Base-by-base conservation (phyloP, 768 basidiomycete genomes). In the Suillus brevipes region DNA sequence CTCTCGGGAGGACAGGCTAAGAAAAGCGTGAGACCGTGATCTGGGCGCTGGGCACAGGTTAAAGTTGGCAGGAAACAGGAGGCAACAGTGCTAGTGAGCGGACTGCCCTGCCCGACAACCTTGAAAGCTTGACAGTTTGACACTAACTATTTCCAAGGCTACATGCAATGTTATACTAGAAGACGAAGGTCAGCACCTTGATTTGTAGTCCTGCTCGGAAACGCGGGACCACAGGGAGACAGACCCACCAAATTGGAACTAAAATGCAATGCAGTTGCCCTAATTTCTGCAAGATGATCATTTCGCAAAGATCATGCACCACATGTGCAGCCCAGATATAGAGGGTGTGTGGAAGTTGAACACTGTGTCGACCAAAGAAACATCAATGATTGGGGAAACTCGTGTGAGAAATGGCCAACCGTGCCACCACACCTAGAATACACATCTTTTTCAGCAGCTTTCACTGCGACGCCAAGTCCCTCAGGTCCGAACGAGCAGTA, bases 21-120 rank as follows among this genome's bases (percentile, higher is more conserved):
- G 65, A 50, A 66, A 66, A 64, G 64, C 63, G 65, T 66, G 65
- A 64, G 65, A 66, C 58, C 58, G 58, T 60, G 57, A 57, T 65
- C 42, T 20, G 62, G 40, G 37, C 12, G 34, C 12, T 40, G 57
- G 57, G 62, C 62, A 63, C 62, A 59, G 56, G 25, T 28, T 36
- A 6, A 31, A 36, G 34, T 52, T 47, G 47, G 12, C 28, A 53
- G 52, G 8, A 31, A 52, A 28, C 28, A 16, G 50, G 50, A 34
- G 20, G 20, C 20, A 55, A 36, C 53, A 55, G 53, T 13, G 34
- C 53, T n/a, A 34, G 28, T 55, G 34, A 55, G 34, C 53, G 38
- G 53, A 20, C 37, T 60, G 57, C 57, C 58, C 25, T 59, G 58
- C 38, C 58, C 58, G 58, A 42, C 6, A 18, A 16, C 7, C 16